Base-by-base conservation (phyloP, 75 land plant species). In the Sequoiadendron giganteum region DNA sequence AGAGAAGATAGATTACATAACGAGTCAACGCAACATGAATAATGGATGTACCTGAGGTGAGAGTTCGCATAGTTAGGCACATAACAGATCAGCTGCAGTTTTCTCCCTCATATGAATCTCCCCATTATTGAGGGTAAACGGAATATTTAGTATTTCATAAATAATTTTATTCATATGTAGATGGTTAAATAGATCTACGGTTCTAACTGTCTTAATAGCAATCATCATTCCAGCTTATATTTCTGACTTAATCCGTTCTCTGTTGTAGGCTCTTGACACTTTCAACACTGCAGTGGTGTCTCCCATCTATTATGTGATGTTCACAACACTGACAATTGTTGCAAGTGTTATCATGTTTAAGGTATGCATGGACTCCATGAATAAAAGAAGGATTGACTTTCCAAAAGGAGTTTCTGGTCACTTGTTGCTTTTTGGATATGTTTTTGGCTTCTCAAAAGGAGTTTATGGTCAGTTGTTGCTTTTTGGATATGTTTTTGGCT, bases 261-360 rank as follows among this genome's bases (percentile, higher is more conserved):
- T 75, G 77, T 75, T 91, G 92, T 94, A 98, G 99, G 99, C 99
- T 28, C 95, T 98, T 36, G 99, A 98, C 89, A 98, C 99, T 36
- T 98, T 95, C 92, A 98, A 98, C 89, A 97, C 99, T 49, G 98
- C 99, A 87, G 97, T 98, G 85, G 99, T 98, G 18, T 98, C 99
- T 75, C 99, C 99, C 21, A 98, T 98, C 76, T 98, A 98, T 77
- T 98, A 95, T 89, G 98, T 95, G 19, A 98, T 98, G 99, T 97
- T 98, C 85, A 98, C 99, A 38, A 91, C 99, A 45, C 89, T 98
- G 14, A 97, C 99, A 32, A 98, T 98, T 83, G 87, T 98, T 89
- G 99, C 99, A 28, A 98, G 99, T 89, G 94, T 97, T 10, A 98
- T 98, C 76, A 98, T 98, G 99, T 98, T 98, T 87, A 98, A 98